Conservation (phyloP, 2,329 filamentous ascomycete genomes). For the Rachicladosporium sp. region DNA sequence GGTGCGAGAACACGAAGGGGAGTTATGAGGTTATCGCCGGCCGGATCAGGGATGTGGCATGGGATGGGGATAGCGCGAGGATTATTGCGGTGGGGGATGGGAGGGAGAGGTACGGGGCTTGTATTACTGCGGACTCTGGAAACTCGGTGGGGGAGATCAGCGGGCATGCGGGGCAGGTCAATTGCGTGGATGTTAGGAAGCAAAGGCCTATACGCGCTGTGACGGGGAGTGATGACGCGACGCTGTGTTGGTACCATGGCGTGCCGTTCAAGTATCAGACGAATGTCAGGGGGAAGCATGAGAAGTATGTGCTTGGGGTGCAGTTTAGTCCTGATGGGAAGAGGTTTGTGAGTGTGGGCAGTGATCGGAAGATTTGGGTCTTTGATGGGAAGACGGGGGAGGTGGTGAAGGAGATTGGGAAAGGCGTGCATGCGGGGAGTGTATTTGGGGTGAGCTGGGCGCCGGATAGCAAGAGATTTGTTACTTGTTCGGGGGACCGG, state of each 20-base stretch:
- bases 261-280: slow-evolving; percentile 91
- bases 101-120: slow-evolving; percentile 84
- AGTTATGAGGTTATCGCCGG: slow-evolving; percentile 93
- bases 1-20: slow-evolving; percentile 79
- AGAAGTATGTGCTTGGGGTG: slow-evolving; percentile 76
- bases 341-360: slow-evolving; percentile 73
- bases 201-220: slow-evolving; percentile 84
- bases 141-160: slow-evolving; percentile 92
- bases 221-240: slow-evolving; percentile 81
- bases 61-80: slow-evolving; percentile 93
- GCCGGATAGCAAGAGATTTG: slow-evolving; percentile 71
- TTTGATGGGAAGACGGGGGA: slow-evolving; percentile 96
- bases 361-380: slow-evolving; percentile 83
- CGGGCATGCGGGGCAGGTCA: slow-evolving; percentile 83
- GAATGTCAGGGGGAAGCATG: slow-evolving; percentile 70
- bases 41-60: slow-evolving; percentile 89
- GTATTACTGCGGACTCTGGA: slow-evolving; percentile 88
- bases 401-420: slow-evolving; percentile 61
- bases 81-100: slow-evolving; percentile 94
- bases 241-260: slow-evolving; percentile 83
- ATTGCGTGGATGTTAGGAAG: slow-evolving; percentile 77
- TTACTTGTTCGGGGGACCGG: slow-evolving; percentile 86
- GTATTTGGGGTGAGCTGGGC: slow-evolving; percentile 90
- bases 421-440: slow-evolving; percentile 79
- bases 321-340: slow-evolving; percentile 84